These are phyloP conservation scores for Fusarium agapanthi DNA, from an alignment of 2,329 filamentous ascomycete species.

Conservation along the genomic window DNA sequence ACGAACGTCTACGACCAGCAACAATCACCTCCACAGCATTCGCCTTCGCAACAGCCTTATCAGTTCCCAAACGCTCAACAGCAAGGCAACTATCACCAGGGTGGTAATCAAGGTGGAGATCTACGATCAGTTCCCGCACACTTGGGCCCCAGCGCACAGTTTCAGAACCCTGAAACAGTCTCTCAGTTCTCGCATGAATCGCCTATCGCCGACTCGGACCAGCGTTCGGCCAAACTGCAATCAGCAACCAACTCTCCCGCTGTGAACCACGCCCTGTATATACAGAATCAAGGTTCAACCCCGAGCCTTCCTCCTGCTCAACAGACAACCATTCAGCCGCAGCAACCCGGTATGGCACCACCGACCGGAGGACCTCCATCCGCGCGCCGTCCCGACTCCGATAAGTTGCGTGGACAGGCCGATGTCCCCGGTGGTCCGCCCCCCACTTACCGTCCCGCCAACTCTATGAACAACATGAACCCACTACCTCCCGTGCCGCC, in stretches of 20 bases:
- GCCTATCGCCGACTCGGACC: constrained; percentile 60
- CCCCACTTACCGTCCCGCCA: constrained; percentile 62
- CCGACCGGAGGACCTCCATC: constrained; percentile 54
- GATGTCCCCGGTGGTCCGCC: constrained; percentile 58
- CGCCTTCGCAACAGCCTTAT: constrained; percentile 33
- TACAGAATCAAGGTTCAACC: constrained; percentile 48
- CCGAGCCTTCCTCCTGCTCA: constrained; percentile 44
- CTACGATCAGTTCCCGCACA: constrained; percentile 49
- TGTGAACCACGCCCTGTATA: constrained; percentile 50
- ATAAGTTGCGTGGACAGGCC: constrained; percentile 56
- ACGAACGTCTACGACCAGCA: constrained; percentile 52
- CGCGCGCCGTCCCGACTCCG: constrained; percentile 59
- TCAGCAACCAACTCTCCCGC: constrained; percentile 56
- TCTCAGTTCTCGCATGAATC: constrained; percentile 72
- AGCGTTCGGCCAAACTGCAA: constrained; percentile 52
- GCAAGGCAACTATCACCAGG: constrained; percentile 41
- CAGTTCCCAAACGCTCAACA: constrained; percentile 47
- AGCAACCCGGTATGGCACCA: constrained; percentile 57
- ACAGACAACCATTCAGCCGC: constrained; percentile 38
- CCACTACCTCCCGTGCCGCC: constrained; percentile 53
- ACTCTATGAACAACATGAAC: constrained; percentile 54
- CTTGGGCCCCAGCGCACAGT: constrained; percentile 44
- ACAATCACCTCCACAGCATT: constrained; percentile 31
- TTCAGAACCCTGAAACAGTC: constrained; percentile 65
- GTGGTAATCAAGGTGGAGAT: constrained; percentile 46